Evolutionary conservation across 2,329 filamentous ascomycete species (phyloP).

Genomic region (Bipolaris bicolor): DNA sequence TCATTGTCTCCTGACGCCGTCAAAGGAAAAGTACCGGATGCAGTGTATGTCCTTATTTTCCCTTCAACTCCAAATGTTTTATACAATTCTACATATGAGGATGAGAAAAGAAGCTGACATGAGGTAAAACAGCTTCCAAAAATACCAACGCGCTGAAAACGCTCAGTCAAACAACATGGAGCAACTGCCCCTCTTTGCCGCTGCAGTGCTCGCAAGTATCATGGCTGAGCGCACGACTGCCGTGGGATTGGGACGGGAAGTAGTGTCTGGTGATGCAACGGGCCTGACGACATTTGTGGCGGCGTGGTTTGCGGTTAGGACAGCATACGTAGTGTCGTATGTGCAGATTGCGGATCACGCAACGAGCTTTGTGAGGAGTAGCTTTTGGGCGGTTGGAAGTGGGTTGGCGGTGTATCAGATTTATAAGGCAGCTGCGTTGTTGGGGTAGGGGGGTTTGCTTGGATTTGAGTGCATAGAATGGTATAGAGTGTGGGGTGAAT

Average conservation of each 20-base stretch:
- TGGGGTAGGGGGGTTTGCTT: conserved; percentile 16
- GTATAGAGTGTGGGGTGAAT: neutral
- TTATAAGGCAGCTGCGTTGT: conserved; percentile 30
- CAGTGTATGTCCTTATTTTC: conserved; percentile 13
- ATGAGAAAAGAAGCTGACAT: neutral
- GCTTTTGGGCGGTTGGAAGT: conserved; percentile 19
- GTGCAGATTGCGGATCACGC: conserved; percentile 26
- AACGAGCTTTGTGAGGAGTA: conserved; percentile 30
- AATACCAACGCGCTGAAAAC: conserved; percentile 37
- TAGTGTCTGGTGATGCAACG: conserved; percentile 22
- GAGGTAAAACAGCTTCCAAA: conserved; percentile 20
- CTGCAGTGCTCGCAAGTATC: conserved; percentile 31
- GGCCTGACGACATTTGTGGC: conserved; percentile 29
- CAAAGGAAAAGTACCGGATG: conserved; percentile 35
- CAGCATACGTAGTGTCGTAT: conserved; percentile 30
- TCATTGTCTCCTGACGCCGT: conserved; percentile 27
- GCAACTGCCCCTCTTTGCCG: conserved; percentile 34
- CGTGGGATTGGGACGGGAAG: conserved; percentile 18
- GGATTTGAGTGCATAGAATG: neutral
- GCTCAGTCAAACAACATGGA: conserved; percentile 35
- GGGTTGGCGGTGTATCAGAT: conserved; percentile 28
- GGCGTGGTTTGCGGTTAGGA: conserved; percentile 26
- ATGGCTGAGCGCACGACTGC: conserved; percentile 31
- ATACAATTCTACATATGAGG: too few species aligned
- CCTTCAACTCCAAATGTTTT: too few species aligned